A percentile compares a stretch with the other conserved stretches of the same genome.
phyloP scores from a whole-genome alignment of 768 basidiomycete species.

The Trametes cingulata region DNA sequence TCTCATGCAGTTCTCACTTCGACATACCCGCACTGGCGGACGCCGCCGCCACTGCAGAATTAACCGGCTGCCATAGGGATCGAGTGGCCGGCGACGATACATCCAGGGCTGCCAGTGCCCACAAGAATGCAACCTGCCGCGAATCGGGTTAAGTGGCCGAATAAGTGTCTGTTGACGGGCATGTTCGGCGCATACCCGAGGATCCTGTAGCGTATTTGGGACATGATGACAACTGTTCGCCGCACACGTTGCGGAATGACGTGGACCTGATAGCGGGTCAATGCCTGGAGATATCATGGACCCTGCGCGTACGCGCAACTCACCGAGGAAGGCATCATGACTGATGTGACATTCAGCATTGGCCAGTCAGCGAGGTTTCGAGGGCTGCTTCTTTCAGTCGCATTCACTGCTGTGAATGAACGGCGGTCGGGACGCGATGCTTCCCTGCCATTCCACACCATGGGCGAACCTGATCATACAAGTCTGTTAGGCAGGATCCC shows the following conservation, averaged over 20 bases:
- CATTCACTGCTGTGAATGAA: too few species aligned
- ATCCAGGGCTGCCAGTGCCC: neutral
- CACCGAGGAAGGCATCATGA: neutral
- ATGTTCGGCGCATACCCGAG: neutral
- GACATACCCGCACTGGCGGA: neutral
- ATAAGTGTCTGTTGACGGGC: neutral
- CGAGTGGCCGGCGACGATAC: neutral
- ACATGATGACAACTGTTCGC: neutral
- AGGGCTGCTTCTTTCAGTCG: too few species aligned
- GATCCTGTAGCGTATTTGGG: neutral
- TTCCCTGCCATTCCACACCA: too few species aligned
- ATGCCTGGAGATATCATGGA: too few species aligned
- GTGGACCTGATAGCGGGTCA: neutral
- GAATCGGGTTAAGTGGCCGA: neutral
- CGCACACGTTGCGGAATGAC: neutral
- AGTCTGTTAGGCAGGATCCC: too few species aligned
- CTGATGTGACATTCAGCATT: too few species aligned
- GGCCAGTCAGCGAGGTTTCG: too few species aligned
- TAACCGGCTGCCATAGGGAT: neutral
- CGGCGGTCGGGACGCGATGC: too few species aligned
- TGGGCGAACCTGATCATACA: too few species aligned
- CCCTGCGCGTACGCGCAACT: neutral
- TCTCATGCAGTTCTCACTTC: neutral
- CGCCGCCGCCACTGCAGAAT: slow-evolving; percentile 1
- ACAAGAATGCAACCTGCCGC: neutral